These are phyloP conservation scores for Candida methanosorbosa DNA, from an alignment of 805 yeast species.

Conservation along the genomic window DNA sequence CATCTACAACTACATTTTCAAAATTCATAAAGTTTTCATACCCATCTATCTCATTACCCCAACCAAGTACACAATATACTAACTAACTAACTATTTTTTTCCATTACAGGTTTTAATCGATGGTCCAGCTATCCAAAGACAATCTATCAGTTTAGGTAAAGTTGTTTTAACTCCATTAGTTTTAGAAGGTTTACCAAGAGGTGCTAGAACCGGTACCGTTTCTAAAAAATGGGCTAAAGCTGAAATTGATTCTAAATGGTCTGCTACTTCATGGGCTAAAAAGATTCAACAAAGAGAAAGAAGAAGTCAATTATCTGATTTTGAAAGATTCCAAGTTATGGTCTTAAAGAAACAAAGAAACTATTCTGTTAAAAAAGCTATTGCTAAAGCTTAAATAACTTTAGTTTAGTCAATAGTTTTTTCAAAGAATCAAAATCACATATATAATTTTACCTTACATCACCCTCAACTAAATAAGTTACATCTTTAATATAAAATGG, in stretches of 20 bases:
- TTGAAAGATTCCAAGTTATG: constrained; percentile 99
- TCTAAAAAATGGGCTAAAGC: constrained; percentile 91
- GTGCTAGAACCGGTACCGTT: constrained; percentile 80
- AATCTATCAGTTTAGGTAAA: constrained; percentile 79
- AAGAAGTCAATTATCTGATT: constrained; percentile 90
- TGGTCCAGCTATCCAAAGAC: constrained; percentile 96
- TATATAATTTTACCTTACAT: not conserved
- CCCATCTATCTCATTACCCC: too few relatives aligned
- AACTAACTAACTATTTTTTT: constrained; percentile 8
- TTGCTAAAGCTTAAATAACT: constrained; percentile 78
- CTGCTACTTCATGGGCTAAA: constrained; percentile 93
- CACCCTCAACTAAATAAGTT: too few relatives aligned
- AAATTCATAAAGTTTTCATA: too few relatives aligned
- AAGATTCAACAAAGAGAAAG: constrained; percentile 92
- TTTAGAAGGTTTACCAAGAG: constrained; percentile 83
- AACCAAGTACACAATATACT: too few relatives aligned
- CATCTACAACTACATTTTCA: too few relatives aligned
- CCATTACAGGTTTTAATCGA: constrained; percentile 86
- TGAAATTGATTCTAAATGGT: constrained; percentile 85
- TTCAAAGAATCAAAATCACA: too few relatives aligned
- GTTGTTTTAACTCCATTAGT: constrained; percentile 91
- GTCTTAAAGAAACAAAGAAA: constrained; percentile 97
- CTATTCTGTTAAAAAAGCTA: constrained; percentile 90
- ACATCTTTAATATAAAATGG: not conserved
- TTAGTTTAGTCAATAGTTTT: constrained; percentile 12